Evolutionary conservation across 495 filamentous ascomycete genomes (phyloP).

Genomic region (Penicillium taxi): DNA sequence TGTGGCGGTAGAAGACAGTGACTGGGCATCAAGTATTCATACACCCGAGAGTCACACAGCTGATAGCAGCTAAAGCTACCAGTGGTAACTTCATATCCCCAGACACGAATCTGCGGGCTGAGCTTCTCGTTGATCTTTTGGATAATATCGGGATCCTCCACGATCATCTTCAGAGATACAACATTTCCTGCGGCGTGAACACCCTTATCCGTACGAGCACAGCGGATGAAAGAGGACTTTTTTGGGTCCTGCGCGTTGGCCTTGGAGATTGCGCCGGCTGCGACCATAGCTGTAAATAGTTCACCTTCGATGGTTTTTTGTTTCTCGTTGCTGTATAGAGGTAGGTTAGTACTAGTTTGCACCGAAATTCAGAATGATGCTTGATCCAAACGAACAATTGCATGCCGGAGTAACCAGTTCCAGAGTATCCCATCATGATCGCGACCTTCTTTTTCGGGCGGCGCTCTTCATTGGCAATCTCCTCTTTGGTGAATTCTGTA

Average conservation of each 20-base stretch:
- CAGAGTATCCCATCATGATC: constrained; percentile 88
- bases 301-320: constrained; percentile 97
- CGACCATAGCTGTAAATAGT: constrained; percentile 82
- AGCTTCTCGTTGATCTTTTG: constrained; percentile 83
- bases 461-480: constrained; percentile 75
- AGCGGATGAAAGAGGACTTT: constrained; percentile 89
- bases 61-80: constrained; percentile 87
- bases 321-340: too few species aligned
- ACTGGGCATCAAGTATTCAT: constrained; percentile 92
- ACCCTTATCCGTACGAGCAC: constrained; percentile 93
- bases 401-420: constrained; percentile 96
- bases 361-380: background rate
- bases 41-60: constrained; percentile 84
- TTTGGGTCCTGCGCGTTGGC: constrained; percentile 94
- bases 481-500: constrained; percentile 59
- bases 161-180: constrained; percentile 89
- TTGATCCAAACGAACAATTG: constrained; percentile 71
- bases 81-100: constrained; percentile 80
- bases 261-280: constrained; percentile 86
- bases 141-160: constrained; percentile 81
- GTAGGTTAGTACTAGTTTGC: too few species aligned
- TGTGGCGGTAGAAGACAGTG: constrained; percentile 88
- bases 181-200: constrained; percentile 97
- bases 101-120: constrained; percentile 81
- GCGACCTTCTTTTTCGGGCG: constrained; percentile 93